Conservation (phyloP, 2,329 filamentous ascomycete species). For the Daldinia sp. region DNA sequence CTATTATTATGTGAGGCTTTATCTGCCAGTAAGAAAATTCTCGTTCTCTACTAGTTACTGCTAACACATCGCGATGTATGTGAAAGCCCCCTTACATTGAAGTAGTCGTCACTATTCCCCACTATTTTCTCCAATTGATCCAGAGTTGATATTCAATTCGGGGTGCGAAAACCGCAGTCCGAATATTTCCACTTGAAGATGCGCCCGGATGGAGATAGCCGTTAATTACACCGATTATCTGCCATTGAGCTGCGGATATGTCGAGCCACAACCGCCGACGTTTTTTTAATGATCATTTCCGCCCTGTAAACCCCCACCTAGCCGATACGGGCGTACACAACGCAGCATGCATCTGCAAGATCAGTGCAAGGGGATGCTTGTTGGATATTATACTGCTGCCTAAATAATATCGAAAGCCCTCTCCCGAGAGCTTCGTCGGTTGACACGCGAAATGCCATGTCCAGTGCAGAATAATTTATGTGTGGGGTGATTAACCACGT, state of each 20-base stretch:
- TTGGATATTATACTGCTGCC: neutral
- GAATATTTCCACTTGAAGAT: neutral
- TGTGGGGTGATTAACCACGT: neutral
- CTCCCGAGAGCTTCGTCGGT: neutral
- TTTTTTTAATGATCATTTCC: neutral
- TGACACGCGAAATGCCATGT: neutral
- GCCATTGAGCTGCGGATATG: neutral
- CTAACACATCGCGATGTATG: neutral
- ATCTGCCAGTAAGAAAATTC: neutral
- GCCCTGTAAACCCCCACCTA: neutral
- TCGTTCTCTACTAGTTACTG: neutral
- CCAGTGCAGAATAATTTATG: neutral
- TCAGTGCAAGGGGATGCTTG: neutral
- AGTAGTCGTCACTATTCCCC: neutral
- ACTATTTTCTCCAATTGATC: conserved; percentile 5
- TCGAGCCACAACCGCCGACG: neutral
- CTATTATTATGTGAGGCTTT: neutral
- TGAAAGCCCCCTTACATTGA: neutral
- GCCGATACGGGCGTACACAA: conserved; percentile 3
- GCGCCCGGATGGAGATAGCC: neutral
- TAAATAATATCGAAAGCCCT: neutral
- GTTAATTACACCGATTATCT: neutral
- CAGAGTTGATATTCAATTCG: neutral
- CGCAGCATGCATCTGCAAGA: conserved; percentile 1
- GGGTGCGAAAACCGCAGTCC: neutral